Evolutionary conservation across 192 early-diverging fungal species (phyloP).

Genomic region (Linnemannia zychae): DNA sequence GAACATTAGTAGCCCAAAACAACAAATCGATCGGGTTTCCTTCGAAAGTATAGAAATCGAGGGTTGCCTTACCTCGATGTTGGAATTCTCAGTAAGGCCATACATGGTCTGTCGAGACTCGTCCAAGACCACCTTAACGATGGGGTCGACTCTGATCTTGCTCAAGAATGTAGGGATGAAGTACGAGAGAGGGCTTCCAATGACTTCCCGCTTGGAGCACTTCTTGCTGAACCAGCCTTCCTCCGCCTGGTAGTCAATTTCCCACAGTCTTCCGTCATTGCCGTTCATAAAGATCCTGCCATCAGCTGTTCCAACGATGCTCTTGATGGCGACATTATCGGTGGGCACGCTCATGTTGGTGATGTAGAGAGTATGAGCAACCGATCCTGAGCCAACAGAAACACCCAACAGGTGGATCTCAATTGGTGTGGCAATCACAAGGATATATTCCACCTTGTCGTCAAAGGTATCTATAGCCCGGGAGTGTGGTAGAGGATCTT

Average conservation of each 20-base stretch:
- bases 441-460: slow-evolving; percentile 83
- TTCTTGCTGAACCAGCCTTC: slow-evolving; percentile 90
- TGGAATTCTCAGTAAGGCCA: slow-evolving; percentile 74
- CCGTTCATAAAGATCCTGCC: slow-evolving; percentile 95
- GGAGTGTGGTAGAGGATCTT: not conserved
- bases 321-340: slow-evolving; percentile 85
- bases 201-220: slow-evolving; percentile 82
- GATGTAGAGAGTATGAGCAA: slow-evolving; percentile 77
- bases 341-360: slow-evolving; percentile 85
- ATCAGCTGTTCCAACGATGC: slow-evolving; percentile 80
- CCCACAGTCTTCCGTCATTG: slow-evolving; percentile 88
- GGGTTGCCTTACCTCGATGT: slow-evolving; percentile 67
- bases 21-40: not conserved
- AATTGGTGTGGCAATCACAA: slow-evolving; percentile 89
- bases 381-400: slow-evolving; percentile 63
- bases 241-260: slow-evolving; percentile 87
- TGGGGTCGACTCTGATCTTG: slow-evolving; percentile 61
- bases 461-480: slow-evolving; percentile 78
- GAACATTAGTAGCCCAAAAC: not conserved
- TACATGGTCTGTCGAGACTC: slow-evolving; percentile 77
- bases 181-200: slow-evolving; percentile 71
- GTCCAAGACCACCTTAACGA: slow-evolving; percentile 78
- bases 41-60: not conserved
- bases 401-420: slow-evolving; percentile 89
- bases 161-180: slow-evolving; percentile 80